Conservation (phyloP, 768 basidiomycete species). For the Antrodiella citrinella region DNA sequence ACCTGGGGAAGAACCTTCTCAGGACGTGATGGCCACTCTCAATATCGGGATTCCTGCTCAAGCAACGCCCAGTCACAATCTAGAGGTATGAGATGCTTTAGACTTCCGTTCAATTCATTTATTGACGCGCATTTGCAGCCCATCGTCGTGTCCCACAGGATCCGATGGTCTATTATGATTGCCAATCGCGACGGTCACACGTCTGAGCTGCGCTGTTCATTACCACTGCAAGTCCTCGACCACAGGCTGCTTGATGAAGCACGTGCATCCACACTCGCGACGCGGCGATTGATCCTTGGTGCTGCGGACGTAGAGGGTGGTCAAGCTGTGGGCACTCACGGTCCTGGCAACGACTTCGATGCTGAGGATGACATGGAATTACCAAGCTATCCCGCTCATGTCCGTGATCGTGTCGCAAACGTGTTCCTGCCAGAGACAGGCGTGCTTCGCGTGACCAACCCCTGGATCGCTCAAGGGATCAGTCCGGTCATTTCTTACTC, state of each 20-base stretch:
- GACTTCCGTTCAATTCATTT: neutral
- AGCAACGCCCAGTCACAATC: slow-evolving; percentile 59
- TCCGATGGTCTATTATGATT: slow-evolving; percentile 75
- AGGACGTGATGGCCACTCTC: slow-evolving; percentile 56
- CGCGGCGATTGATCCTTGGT: slow-evolving; percentile 62
- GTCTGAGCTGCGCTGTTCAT: slow-evolving; percentile 90
- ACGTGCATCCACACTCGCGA: slow-evolving; percentile 58
- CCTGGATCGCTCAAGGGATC: slow-evolving; percentile 42
- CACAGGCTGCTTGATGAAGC: slow-evolving; percentile 68
- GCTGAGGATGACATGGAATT: slow-evolving; percentile 66
- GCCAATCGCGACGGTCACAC: slow-evolving; percentile 86
- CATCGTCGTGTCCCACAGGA: slow-evolving; percentile 65
- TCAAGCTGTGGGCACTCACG: slow-evolving; percentile 13
- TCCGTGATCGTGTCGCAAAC: slow-evolving; percentile 82
- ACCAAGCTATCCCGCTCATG: slow-evolving; percentile 84
- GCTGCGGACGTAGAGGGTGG: slow-evolving; percentile 27
- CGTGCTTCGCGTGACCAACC: slow-evolving; percentile 57
- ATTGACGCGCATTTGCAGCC: slow-evolving; percentile 29
- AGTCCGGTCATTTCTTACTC: slow-evolving; percentile 27
- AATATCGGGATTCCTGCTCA: slow-evolving; percentile 51
- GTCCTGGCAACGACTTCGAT: slow-evolving; percentile 19
- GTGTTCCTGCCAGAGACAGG: slow-evolving; percentile 60
- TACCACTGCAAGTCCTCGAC: slow-evolving; percentile 83
- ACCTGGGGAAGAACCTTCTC: slow-evolving; percentile 10
- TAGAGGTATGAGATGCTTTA: slow-evolving; percentile 32